These are phyloP conservation scores for Mesembryanthemum crystallinum DNA, from an alignment of 148 eudicot genomes.

Conservation along the genomic window DNA sequence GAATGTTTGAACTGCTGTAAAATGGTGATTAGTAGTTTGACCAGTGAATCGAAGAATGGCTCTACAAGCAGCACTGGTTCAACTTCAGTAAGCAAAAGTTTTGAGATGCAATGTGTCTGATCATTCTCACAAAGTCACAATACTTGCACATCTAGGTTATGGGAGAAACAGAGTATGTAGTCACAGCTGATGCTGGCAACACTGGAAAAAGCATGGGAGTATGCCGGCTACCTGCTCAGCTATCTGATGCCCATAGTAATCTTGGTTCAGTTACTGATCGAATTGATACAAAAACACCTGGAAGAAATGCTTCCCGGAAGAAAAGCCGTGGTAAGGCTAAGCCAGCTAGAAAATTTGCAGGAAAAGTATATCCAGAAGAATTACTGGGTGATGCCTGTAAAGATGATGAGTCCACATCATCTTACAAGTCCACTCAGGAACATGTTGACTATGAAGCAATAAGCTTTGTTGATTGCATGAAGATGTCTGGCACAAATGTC, in stretches of 20 bases:
- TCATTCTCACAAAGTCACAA: not conserved
- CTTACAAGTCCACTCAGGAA: constrained; percentile 2
- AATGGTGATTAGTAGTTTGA: constrained; percentile 4
- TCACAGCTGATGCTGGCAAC: constrained; percentile 2
- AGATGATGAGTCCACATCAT: not conserved
- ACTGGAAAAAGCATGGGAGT: not conserved
- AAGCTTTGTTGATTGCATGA: constrained; percentile 1
- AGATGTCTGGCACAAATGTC: not conserved
- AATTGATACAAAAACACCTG: constrained; percentile 5
- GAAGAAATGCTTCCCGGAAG: constrained; percentile 17
- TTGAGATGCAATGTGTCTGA: constrained; percentile 8
- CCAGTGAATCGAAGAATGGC: constrained; percentile 12
- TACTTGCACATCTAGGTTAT: not conserved
- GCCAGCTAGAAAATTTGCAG: constrained; percentile 1
- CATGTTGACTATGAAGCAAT: not conserved
- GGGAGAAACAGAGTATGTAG: constrained; percentile 7
- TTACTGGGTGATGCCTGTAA: constrained; percentile 1
- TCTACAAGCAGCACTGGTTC: constrained; percentile 19
- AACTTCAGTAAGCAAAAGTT: constrained; percentile 13
- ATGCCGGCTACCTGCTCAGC: not conserved
- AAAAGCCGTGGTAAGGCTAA: constrained; percentile 22
- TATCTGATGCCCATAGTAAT: constrained; percentile 12
- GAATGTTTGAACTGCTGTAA: constrained; percentile 18
- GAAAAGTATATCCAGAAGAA: constrained; percentile 21
- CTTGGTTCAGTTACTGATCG: not conserved